Percentiles rank a stretch among this genome's conserved stretches.
These are phyloP conservation scores for Ustilago hordei DNA, from an alignment of 1,284 basidiomycete species.

Conservation along the genomic window DNA sequence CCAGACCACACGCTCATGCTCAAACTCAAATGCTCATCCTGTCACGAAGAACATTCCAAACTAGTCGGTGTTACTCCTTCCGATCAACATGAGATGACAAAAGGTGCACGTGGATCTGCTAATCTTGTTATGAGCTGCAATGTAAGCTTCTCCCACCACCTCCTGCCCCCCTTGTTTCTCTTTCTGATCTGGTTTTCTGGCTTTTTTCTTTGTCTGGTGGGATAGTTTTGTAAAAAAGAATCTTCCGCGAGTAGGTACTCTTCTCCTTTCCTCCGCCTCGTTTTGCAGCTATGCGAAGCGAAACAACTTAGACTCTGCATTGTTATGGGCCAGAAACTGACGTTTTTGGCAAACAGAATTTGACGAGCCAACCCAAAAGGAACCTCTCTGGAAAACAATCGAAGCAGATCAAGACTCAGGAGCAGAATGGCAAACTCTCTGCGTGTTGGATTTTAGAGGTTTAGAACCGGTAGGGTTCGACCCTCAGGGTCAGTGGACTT, in stretches of 20 bases:
- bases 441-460: conserved; percentile 65
- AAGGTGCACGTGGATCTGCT: conserved; percentile 54
- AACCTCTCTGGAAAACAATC: conserved; percentile 53
- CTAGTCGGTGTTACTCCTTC: conserved; percentile 54
- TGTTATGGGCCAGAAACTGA: not conserved
- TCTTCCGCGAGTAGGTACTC: conserved; percentile 45
- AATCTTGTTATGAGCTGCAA: conserved; percentile 65
- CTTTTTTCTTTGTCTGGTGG: not conserved
- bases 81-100: conserved; percentile 60
- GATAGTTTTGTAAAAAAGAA: conserved; percentile 60
- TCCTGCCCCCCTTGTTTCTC: not conserved
- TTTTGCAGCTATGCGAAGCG: too few species aligned
- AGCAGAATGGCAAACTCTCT: conserved; percentile 58
- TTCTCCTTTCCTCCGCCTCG: not conserved
- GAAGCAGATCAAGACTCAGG: conserved; percentile 27
- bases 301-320: not conserved
- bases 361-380: conserved; percentile 60
- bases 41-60: conserved; percentile 65
- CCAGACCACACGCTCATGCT: conserved; percentile 62
- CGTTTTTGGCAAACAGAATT: conserved; percentile 36
- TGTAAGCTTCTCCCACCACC: conserved; percentile 4
- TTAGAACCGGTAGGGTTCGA: conserved; percentile 58
- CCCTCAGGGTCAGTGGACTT: conserved; percentile 57
- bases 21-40: conserved; percentile 62
- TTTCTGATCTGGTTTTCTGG: not conserved